phyloP scores from a whole-genome alignment of 2,329 filamentous ascomycete species.

The Orbilia javanica region DNA sequence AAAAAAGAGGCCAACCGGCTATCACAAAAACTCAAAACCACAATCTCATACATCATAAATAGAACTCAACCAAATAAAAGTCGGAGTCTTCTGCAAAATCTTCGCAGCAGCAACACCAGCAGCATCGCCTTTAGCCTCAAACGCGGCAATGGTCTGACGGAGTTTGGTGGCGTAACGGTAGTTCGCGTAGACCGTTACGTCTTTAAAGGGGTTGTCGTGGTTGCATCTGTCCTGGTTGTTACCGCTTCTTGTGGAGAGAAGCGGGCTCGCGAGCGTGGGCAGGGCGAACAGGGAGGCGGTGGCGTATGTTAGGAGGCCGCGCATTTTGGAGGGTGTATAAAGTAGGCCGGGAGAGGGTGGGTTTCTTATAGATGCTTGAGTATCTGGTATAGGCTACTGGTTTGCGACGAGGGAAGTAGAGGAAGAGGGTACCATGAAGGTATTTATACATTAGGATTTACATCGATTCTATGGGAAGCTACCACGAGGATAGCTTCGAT shows the following conservation, averaged over 20 bases:
- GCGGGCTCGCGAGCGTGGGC: conserved; percentile 24
- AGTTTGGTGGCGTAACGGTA: conserved; percentile 67
- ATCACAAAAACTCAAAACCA: no score
- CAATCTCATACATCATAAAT: conserved; percentile 64
- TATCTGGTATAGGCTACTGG: not conserved
- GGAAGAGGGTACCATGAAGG: not conserved
- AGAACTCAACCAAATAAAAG: conserved; percentile 67
- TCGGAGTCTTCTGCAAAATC: conserved; percentile 66
- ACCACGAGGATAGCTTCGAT: no score
- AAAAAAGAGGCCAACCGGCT: no score
- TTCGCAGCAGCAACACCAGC: conserved; percentile 65
- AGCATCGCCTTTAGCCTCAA: conserved; percentile 64
- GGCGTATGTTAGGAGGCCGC: conserved; percentile 32
- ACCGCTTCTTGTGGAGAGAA: conserved; percentile 36
- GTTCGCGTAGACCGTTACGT: conserved; percentile 69
- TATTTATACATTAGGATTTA: conserved; percentile 33
- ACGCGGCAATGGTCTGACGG: conserved; percentile 65
- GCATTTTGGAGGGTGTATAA: conserved; percentile 31
- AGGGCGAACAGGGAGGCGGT: conserved; percentile 18
- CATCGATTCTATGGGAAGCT: no score
- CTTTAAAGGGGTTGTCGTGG: conserved; percentile 67
- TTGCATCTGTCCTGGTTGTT: conserved; percentile 58
- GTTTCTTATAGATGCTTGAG: no score
- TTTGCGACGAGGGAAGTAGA: not conserved
- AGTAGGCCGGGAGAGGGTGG: no score